These are phyloP conservation scores for Aureobasidium vineae DNA, from an alignment of 2,329 filamentous ascomycete species.

Conservation along the genomic window DNA sequence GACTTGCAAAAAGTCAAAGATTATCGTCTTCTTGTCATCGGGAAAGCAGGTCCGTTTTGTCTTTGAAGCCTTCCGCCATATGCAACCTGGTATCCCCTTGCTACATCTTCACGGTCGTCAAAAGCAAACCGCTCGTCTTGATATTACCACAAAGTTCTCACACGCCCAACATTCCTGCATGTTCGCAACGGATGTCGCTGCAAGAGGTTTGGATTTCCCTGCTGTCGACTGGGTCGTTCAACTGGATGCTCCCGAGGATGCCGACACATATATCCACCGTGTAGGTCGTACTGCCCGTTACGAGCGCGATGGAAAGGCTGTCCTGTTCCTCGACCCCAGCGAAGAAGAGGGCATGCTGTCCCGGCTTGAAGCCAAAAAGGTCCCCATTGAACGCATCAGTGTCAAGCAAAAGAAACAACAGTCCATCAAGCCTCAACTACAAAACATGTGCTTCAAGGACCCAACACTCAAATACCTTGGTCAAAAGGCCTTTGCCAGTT, in stretches of 20 bases:
- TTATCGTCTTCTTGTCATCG: slow-evolving; percentile 90
- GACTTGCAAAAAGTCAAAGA: slow-evolving; percentile 87
- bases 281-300: slow-evolving; percentile 94
- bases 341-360: slow-evolving; percentile 92
- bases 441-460: slow-evolving; percentile 95
- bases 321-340: slow-evolving; percentile 86
- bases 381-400: slow-evolving; percentile 82
- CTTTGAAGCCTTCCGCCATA: slow-evolving; percentile 86
- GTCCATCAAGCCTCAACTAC: slow-evolving; percentile 77
- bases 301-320: slow-evolving; percentile 79
- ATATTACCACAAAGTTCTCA: slow-evolving; percentile 82
- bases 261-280: slow-evolving; percentile 95
- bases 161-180: slow-evolving; percentile 79
- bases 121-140: slow-evolving; percentile 83
- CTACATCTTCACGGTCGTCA: slow-evolving; percentile 92
- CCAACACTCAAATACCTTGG: slow-evolving; percentile 91
- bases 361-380: slow-evolving; percentile 81
- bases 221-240: slow-evolving; percentile 99
- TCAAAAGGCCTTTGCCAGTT: slow-evolving; percentile 93
- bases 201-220: slow-evolving; percentile 91
- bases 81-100: slow-evolving; percentile 90
- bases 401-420: slow-evolving; percentile 86
- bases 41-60: slow-evolving; percentile 96
- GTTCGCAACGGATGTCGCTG: slow-evolving; percentile 94
- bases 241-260: slow-evolving; percentile 93